Percentiles rank a stretch among this genome's conserved stretches.
phyloP scores from a whole-genome alignment of 805 yeast species.

The Starmerella geochares region DNA sequence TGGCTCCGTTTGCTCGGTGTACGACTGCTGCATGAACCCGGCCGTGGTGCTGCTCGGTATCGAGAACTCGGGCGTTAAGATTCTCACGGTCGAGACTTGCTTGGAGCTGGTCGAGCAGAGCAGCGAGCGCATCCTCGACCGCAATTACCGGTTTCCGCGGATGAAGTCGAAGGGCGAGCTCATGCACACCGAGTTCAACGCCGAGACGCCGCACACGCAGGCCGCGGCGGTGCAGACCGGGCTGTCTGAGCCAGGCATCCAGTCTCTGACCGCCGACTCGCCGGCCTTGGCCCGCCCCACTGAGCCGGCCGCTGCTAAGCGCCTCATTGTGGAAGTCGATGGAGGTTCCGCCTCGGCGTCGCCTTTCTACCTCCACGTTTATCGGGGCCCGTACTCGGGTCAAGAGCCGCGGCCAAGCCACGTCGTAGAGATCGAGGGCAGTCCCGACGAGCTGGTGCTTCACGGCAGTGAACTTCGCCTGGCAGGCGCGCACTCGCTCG shows the following conservation, averaged over 20 bases:
- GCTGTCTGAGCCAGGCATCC: too few species aligned
- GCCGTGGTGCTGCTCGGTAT: slow-evolving; percentile 53
- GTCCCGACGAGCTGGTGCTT: slow-evolving; percentile 11
- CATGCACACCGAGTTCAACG: slow-evolving; percentile 33
- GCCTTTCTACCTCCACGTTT: slow-evolving; percentile 19
- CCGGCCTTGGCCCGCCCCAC: neutral
- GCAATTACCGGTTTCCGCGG: slow-evolving; percentile 59
- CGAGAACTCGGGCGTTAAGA: slow-evolving; percentile 47
- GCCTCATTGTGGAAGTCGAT: slow-evolving; percentile 7
- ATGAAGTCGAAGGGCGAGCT: slow-evolving; percentile 59
- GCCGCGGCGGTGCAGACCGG: too few species aligned
- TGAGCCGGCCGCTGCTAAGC: neutral
- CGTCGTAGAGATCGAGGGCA: slow-evolving; percentile 22
- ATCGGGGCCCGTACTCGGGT: slow-evolving; percentile 21
- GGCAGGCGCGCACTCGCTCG: neutral
- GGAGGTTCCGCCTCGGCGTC: slow-evolving; percentile 7
- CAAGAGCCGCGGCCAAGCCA: slow-evolving; percentile 18
- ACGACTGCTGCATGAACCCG: slow-evolving; percentile 70
- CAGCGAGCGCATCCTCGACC: slow-evolving; percentile 42
- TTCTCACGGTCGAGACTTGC: slow-evolving; percentile 72
- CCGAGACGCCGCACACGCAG: slow-evolving; percentile 10
- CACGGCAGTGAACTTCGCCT: neutral
- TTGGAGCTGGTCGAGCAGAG: slow-evolving; percentile 63
- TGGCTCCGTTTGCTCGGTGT: slow-evolving; percentile 53
- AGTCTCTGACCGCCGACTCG: neutral